Percentiles rank a stretch among this genome's conserved stretches.
phyloP scores from a whole-genome alignment of 2,329 filamentous ascomycete species.

The Sordariomycetes sp. region DNA sequence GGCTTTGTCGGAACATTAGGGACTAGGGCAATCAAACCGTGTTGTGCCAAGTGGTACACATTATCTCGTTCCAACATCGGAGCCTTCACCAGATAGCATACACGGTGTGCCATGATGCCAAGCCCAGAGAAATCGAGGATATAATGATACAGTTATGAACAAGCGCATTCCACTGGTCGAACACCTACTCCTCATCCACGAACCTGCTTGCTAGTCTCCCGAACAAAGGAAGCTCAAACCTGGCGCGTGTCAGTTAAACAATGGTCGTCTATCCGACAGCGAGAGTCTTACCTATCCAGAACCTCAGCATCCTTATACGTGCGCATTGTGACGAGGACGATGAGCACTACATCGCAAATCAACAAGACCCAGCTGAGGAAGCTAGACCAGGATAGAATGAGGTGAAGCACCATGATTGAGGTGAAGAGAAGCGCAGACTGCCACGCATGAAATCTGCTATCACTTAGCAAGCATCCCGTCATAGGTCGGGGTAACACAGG shows the following conservation, averaged over 20 bases:
- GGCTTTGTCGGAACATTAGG: too few species aligned
- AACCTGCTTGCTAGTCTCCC: slow-evolving; percentile 80
- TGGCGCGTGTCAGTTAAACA: slow-evolving; percentile 12
- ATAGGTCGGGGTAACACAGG: slow-evolving; percentile 3
- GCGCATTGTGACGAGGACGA: slow-evolving; percentile 65
- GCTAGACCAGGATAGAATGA: slow-evolving; percentile 77
- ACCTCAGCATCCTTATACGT: slow-evolving; percentile 78
- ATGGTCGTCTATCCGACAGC: neutral
- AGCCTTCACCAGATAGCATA: too few species aligned
- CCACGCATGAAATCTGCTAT: slow-evolving; percentile 86
- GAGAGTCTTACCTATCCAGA: slow-evolving; percentile 43
- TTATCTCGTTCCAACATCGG: too few species aligned
- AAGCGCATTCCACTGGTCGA: too few species aligned
- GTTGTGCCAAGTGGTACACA: too few species aligned
- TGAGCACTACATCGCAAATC: slow-evolving; percentile 63
- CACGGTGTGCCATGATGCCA: too few species aligned
- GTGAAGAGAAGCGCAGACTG: slow-evolving; percentile 81
- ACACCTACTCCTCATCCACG: slow-evolving; percentile 75
- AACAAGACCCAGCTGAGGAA: slow-evolving; percentile 81
- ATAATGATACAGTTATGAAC: too few species aligned
- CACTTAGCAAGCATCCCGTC: neutral
- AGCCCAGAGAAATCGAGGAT: too few species aligned
- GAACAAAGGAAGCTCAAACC: slow-evolving; percentile 83
- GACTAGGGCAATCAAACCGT: too few species aligned
- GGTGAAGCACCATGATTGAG: slow-evolving; percentile 63